Evolutionary conservation across 768 basidiomycete genomes (phyloP).

Genomic region (Agaricus sinodeliciosus): DNA sequence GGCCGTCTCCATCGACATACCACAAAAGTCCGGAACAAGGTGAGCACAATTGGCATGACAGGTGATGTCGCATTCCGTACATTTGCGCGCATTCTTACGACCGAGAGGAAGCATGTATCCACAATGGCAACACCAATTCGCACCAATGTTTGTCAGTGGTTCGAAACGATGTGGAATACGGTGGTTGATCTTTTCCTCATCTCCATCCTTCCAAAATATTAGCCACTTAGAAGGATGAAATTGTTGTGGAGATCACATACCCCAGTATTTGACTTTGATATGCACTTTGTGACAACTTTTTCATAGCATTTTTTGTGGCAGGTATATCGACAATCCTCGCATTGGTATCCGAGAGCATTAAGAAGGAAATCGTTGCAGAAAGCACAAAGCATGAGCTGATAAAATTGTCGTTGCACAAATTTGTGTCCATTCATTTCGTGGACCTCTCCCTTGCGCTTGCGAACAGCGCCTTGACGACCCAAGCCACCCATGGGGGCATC

Average conservation of each 20-base stretch:
- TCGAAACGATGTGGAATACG: conserved; percentile 98
- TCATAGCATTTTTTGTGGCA: conserved; percentile 99
- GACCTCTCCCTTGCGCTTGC: conserved; percentile 96
- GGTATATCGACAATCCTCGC: conserved; percentile 97
- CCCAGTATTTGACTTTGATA: conserved; percentile 92
- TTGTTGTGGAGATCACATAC: conserved; percentile 39
- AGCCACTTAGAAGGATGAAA: neutral
- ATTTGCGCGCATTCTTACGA: conserved; percentile 93
- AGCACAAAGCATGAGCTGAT: conserved; percentile 96
- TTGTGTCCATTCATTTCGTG: conserved; percentile 99
- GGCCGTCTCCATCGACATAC: conserved; percentile 99
- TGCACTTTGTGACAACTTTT: conserved; percentile 99
- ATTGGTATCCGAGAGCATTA: conserved; percentile 97
- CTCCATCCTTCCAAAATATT: conserved; percentile 60
- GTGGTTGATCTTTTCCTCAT: conserved; percentile 98
- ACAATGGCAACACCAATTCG: conserved; percentile 99
- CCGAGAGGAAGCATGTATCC: conserved; percentile 97
- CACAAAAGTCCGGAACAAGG: conserved; percentile 98
- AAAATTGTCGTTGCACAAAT: conserved; percentile 95
- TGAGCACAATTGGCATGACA: conserved; percentile 98
- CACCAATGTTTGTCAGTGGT: conserved; percentile 91
- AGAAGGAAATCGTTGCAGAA: conserved; percentile 97
- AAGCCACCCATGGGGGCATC: conserved; percentile 83
- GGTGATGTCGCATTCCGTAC: conserved; percentile 93
- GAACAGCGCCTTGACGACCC: conserved; percentile 95